Percentiles rank a stretch among this genome's conserved stretches.
Evolutionary conservation across 306 rosid species (phyloP).

Genomic region (Begonia masoniana): DNA sequence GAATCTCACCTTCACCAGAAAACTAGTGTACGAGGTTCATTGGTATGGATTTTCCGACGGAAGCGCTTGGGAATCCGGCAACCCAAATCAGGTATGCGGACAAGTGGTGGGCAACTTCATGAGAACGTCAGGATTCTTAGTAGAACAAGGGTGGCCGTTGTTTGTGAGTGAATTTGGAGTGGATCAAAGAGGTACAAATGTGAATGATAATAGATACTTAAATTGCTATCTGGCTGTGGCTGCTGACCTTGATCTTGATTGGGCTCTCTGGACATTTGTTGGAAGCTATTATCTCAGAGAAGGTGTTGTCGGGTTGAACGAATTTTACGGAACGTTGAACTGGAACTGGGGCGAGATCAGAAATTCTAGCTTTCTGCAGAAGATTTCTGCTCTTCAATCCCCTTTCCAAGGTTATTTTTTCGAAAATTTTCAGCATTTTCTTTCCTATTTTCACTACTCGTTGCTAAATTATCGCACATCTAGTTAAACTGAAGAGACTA

Average conservation of each 20-base stretch:
- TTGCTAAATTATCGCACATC: too few relatives aligned
- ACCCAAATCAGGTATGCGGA: conserved; percentile 83
- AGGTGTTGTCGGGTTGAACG: conserved; percentile 62
- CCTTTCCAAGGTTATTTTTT: conserved; percentile 53
- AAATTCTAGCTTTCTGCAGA: conserved; percentile 33
- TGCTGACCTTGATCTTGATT: conserved; percentile 72
- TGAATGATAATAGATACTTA: conserved; percentile 74
- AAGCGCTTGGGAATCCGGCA: conserved; percentile 46
- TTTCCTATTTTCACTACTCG: too few relatives aligned
- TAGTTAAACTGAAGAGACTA: too few relatives aligned
- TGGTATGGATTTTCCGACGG: conserved; percentile 78
- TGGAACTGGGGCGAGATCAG: conserved; percentile 46
- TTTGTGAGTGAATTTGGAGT: conserved; percentile 71
- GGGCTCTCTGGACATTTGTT: conserved; percentile 72
- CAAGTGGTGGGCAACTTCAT: conserved; percentile 30
- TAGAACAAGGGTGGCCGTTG: conserved; percentile 68
- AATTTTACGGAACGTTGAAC: conserved; percentile 48
- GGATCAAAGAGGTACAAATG: conserved; percentile 61
- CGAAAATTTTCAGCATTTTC: too few relatives aligned
- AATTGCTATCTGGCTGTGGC: conserved; percentile 48
- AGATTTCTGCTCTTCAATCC: conserved; percentile 48
- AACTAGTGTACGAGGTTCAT: conserved; percentile 61
- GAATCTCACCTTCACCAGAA: conserved; percentile 38
- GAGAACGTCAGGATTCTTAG: conserved; percentile 40
- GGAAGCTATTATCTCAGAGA: conserved; percentile 73